Evolutionary conservation across 768 basidiomycete species (phyloP), one percentile per base, ranked within the genome.

Genomic region (Serendipita sp.): DNA sequence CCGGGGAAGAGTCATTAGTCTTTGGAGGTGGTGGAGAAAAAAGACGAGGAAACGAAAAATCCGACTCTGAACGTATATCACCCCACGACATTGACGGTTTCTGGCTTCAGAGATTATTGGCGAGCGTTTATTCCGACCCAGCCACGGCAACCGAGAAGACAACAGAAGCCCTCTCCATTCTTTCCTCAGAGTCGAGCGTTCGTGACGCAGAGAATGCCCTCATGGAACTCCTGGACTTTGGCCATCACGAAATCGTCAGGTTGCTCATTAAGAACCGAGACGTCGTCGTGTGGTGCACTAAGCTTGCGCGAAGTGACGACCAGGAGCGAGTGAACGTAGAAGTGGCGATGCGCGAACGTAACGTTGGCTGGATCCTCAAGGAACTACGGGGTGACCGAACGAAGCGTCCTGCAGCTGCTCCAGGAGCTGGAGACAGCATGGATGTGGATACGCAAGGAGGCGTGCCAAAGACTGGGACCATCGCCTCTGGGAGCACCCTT

Each of bases 291-390:
- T 99, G 96, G 96, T 96, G 92, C 70, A 99, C 96, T 54, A 94
- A 94, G 75, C 81, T 97, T 60, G 89, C 92, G 75, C 83, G 95
- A 30, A 88, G 86, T 64, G 85, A 87, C 69, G 89, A 89, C 0
- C 88, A 97, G 51, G 91, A 92, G 72, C 83, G 88, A 53, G 83
- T 94, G 47, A 91, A 97, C 71, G 83, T 96, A 45, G 95, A 98
- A 75, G 95, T 98, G 2, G 92, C 92, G 0, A 99, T 99, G 96
- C 81, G 95, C 51, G 95, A 98, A 77, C 95, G 91, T 75, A 92
- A 91, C 13, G 82, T 94, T 8, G 94, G 92, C 0, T 98, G 93
- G 93, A 97, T 99, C 72, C 72, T 95, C 63, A 83, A 89, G 64
- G 92, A 92, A 67, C 79, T 98, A 2, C 80, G 85, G 3, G 92